A percentile compares a stretch with the other conserved stretches of the same genome.
These are phyloP conservation scores for Serpula lacrymans DNA, from an alignment of 768 basidiomycete species.

Conservation along the genomic window DNA sequence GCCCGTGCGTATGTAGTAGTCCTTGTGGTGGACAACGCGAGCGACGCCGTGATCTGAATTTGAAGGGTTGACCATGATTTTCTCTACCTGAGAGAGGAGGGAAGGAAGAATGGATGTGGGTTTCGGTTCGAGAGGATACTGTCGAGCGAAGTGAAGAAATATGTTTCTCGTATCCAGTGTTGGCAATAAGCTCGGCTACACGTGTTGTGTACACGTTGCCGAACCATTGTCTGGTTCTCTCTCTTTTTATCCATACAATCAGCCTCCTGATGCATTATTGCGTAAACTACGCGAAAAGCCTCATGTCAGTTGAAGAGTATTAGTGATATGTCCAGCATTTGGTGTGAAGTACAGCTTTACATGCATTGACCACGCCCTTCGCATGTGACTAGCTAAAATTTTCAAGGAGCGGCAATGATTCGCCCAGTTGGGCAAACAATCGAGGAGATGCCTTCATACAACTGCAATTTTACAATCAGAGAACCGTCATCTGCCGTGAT, in stretches of 20 bases:
- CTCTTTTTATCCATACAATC: constrained; percentile 17
- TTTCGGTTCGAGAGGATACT: constrained; percentile 32
- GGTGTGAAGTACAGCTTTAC: no score
- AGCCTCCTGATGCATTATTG: constrained; percentile 16
- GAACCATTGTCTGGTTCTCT: constrained; percentile 13
- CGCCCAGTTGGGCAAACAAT: no score
- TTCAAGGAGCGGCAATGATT: no score
- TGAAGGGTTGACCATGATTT: constrained; percentile 21
- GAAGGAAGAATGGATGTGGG: constrained; percentile 25
- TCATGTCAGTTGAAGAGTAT: constrained; percentile 12
- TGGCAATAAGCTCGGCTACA: constrained; percentile 23
- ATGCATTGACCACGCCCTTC: no score
- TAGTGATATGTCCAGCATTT: no score
- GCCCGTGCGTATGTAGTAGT: constrained; percentile 56
- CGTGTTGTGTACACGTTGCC: constrained; percentile 33
- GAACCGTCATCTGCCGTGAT: no score
- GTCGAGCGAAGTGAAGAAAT: constrained; percentile 34
- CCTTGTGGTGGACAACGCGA: constrained; percentile 33
- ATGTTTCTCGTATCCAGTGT: constrained; percentile 27
- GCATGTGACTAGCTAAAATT: no score
- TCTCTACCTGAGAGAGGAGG: constrained; percentile 18
- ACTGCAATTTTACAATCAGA: no score
- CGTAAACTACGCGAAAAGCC: constrained; percentile 25
- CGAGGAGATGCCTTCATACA: no score
- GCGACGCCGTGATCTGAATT: constrained; percentile 26